Base-by-base conservation (phyloP, 1,139 yeast species). In the Keqinozyma sinolaborantium region DNA sequence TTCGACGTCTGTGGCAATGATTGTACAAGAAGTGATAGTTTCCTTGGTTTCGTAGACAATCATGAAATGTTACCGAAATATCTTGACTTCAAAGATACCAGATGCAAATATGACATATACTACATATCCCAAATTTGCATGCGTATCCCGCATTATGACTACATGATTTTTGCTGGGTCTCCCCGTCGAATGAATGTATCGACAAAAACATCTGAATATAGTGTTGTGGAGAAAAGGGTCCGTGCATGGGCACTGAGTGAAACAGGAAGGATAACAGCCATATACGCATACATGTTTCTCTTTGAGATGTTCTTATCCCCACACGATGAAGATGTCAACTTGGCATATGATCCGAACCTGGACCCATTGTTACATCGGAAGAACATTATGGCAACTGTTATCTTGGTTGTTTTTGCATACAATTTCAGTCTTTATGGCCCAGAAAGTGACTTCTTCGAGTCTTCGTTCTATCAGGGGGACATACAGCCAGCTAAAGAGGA, bases 141-240 rank as follows among this genome's bases (percentile, higher is more conserved):
- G 59, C 64, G 62, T 39, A 72, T 82, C 21, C 74, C 81, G 32
- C 85, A 82, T 41, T 77, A 81, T 52, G 94, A 84, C 50, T 73
- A 81, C 34, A 82, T 80, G 37, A 77, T 81, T 4, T 79, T 64
- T 50, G 82, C 87, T 3, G 95, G 95, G 2, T 84, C 86, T 4
- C 90, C 90, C 1, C 72, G 80, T 55, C 64, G 86, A 42, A 79
- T 83, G 81, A 83, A 81, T 49, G 88, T 82, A 19, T 69, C 66
- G 25, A 80, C 84, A 1, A 69, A 72, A 4, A 53, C 59, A 2
- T 54, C 60, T 28, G 87, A 71, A 44, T 70, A 72, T 41, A 62
- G 59, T 40, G 60, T 62, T 14, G 81, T 72, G 25, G 67, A 60
- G 39, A 58, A 56, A 23, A 66, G 77, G 42, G 68, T 79, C 23